Percentiles rank a stretch among this genome's conserved stretches.
phyloP scores from a whole-genome alignment of 2,329 filamentous ascomycete species.

The Fusarium globosum region DNA sequence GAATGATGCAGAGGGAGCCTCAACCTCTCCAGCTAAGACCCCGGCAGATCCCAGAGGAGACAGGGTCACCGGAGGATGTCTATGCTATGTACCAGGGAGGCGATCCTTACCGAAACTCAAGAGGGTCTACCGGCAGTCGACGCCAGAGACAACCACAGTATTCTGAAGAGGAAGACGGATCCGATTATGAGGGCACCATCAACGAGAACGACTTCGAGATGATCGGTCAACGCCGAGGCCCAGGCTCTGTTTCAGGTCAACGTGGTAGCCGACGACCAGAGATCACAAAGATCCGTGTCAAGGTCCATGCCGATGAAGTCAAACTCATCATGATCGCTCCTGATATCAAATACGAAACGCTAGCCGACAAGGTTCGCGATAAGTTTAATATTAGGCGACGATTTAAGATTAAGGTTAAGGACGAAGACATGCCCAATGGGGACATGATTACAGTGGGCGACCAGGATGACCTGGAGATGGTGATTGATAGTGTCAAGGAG shows the following conservation, averaged over 20 bases:
- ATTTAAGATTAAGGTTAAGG: constrained; percentile 90
- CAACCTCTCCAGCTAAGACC: constrained; percentile 46
- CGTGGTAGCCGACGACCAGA: constrained; percentile 71
- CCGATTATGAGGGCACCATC: constrained; percentile 72
- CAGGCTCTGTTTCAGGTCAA: constrained; percentile 61
- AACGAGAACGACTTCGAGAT: constrained; percentile 87
- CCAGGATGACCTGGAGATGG: constrained; percentile 94
- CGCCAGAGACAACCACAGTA: constrained; percentile 66
- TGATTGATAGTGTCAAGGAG: constrained; percentile 75
- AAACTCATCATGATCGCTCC: constrained; percentile 89
- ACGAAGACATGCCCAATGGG: constrained; percentile 79
- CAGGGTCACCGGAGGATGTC: constrained; percentile 73
- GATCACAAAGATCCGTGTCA: constrained; percentile 84
- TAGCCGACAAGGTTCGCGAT: constrained; percentile 82
- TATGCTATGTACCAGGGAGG: constrained; percentile 70
- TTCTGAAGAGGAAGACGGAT: constrained; percentile 85
- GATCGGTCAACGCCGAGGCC: constrained; percentile 64
- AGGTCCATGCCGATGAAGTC: constrained; percentile 91
- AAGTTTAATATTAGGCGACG: constrained; percentile 84
- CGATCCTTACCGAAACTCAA: constrained; percentile 50
- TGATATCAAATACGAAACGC: constrained; percentile 78
- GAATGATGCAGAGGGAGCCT: constrained; percentile 55
- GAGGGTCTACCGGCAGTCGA: constrained; percentile 49
- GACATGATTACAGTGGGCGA: constrained; percentile 99
- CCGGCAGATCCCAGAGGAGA: constrained; percentile 59